These are phyloP conservation scores for Brasenia schreberi DNA, from an alignment of 164 flowering plant genomes.

Conservation along the genomic window DNA sequence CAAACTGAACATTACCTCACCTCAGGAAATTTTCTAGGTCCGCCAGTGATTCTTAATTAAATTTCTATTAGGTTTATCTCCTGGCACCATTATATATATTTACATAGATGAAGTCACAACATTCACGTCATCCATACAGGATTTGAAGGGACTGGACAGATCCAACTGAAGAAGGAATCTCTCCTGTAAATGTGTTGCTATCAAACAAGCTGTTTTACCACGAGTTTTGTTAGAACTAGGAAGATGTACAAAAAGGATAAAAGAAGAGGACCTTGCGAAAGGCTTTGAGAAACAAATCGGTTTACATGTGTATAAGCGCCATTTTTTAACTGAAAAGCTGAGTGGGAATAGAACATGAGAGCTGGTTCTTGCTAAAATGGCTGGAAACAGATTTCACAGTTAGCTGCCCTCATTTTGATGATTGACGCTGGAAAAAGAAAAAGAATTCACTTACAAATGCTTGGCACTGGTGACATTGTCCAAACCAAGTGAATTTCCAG, in stretches of 20 bases:
- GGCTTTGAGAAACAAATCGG: not conserved
- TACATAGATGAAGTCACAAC: not conserved
- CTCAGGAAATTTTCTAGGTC: too few relatives aligned
- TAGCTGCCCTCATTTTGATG: not conserved
- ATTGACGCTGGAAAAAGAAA: not conserved
- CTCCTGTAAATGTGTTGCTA: not conserved
- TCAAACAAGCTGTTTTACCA: too few relatives aligned
- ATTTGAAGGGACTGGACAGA: not conserved
- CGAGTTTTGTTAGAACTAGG: too few relatives aligned
- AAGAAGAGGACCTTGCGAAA: too few relatives aligned
- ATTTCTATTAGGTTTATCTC: too few relatives aligned
- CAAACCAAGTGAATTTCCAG: constrained; percentile 14
- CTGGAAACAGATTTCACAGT: constrained; percentile 7
- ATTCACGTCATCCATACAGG: too few relatives aligned
- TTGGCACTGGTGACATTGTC: constrained; percentile 14
- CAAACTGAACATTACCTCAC: too few relatives aligned
- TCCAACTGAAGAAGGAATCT: not conserved
- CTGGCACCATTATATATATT: too few relatives aligned
- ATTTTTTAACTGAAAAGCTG: constrained; percentile 20
- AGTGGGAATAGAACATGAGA: constrained; percentile 20
- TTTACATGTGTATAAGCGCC: constrained; percentile 29
- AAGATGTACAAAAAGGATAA: too few relatives aligned
- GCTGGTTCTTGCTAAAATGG: constrained; percentile 25
- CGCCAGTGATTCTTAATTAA: too few relatives aligned
- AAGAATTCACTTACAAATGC: constrained; percentile 22